These are phyloP conservation scores for Hermanozyma aechmeae DNA, from an alignment of 805 yeast genomes.

Conservation along the genomic window DNA sequence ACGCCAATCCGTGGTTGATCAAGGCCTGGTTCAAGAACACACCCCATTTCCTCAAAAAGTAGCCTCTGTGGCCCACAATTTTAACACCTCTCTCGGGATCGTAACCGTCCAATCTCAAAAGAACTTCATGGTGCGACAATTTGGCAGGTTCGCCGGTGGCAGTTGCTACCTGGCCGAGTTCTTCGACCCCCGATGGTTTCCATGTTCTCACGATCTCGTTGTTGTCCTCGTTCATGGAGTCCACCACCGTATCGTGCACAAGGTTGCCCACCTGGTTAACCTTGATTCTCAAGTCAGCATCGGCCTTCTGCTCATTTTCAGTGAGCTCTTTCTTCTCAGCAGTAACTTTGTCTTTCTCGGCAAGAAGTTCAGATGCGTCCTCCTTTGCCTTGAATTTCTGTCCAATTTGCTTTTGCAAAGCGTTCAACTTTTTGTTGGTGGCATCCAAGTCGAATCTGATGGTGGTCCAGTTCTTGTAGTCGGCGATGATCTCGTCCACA, in stretches of 20 bases:
- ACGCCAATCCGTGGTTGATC: conserved; percentile 88
- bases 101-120: conserved; percentile 91
- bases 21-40: conserved; percentile 97
- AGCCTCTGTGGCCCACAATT: conserved; percentile 97
- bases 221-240: conserved; percentile 81
- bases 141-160: conserved; percentile 69
- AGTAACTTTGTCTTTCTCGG: conserved; percentile 68
- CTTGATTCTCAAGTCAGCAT: conserved; percentile 61
- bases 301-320: conserved; percentile 71
- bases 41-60: conserved; percentile 89
- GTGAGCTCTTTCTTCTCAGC: conserved; percentile 59
- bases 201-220: conserved; percentile 82
- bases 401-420: conserved; percentile 89
- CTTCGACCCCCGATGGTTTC: conserved; percentile 65
- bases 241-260: conserved; percentile 86
- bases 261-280: conserved; percentile 89
- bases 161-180: conserved; percentile 57
- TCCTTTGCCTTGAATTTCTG: conserved; percentile 88
- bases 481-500: conserved; percentile 89
- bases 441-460: conserved; percentile 78
- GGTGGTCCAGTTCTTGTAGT: conserved; percentile 88
- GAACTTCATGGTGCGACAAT: conserved; percentile 91
- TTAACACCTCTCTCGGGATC: conserved; percentile 99
- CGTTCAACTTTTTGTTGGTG: conserved; percentile 79
- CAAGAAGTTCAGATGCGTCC: conserved; percentile 78